Conservation (phyloP, 768 basidiomycete species). For the Tricholoma hemisulphureum region DNA sequence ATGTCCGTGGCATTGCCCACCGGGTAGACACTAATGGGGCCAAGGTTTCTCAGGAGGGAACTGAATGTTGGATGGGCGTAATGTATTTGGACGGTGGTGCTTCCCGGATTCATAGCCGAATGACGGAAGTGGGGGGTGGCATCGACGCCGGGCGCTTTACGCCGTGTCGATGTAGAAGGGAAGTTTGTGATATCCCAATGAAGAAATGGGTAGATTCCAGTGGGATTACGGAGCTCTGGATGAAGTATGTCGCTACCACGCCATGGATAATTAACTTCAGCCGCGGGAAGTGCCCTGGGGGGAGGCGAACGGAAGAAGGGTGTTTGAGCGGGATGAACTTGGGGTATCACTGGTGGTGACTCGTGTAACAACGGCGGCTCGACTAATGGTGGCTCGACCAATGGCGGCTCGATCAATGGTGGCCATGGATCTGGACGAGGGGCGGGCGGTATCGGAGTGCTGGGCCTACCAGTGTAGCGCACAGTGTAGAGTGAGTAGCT, state of each 20-base stretch:
- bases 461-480: background rate
- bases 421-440: too few relatives aligned
- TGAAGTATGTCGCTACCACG: background rate
- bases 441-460: too few relatives aligned
- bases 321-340: too few relatives aligned
- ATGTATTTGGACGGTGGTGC: background rate
- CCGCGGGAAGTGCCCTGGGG: too few relatives aligned
- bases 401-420: too few relatives aligned
- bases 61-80: background rate
- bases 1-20: background rate
- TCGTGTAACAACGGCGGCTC: too few relatives aligned
- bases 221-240: background rate
- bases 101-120: background rate
- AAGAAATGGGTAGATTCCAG: background rate
- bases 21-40: slow-evolving; percentile 1
- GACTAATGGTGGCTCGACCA: too few relatives aligned
- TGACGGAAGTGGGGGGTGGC: background rate
- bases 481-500: background rate
- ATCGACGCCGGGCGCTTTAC: background rate
- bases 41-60: background rate
- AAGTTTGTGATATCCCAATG: slow-evolving; percentile 2
- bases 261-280: background rate
- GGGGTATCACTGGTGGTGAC: too few relatives aligned
- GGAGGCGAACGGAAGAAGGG: too few relatives aligned
- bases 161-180: background rate